A percentile compares a stretch with the other conserved stretches of the same genome.
These are phyloP conservation scores for Sicyos baderoa DNA, from an alignment of 306 rosid species.

Conservation along the genomic window DNA sequence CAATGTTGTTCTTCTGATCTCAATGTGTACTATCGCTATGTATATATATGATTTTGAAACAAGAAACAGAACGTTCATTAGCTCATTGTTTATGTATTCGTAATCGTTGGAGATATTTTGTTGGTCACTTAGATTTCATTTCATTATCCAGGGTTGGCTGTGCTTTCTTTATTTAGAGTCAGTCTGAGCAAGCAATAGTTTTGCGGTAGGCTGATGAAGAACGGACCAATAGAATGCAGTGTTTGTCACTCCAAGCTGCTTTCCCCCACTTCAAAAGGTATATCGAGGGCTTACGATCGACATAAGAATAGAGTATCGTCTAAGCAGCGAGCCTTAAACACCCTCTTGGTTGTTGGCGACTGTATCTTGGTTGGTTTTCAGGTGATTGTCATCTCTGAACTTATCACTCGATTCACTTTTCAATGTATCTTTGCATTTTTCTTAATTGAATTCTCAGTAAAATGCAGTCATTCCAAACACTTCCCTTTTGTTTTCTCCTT, in stretches of 20 bases:
- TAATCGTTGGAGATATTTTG: background rate
- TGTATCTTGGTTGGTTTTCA: conserved; percentile 90
- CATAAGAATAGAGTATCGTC: conserved; percentile 69
- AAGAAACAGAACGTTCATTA: conserved; percentile 1
- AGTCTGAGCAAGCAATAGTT: conserved; percentile 27
- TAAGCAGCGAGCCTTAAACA: conserved; percentile 69
- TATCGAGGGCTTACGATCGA: conserved; percentile 83
- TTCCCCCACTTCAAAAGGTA: conserved; percentile 52
- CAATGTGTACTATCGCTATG: background rate
- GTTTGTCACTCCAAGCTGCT: conserved; percentile 88
- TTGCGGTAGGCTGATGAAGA: conserved; percentile 41
- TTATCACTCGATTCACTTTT: background rate
- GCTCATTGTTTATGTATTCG: background rate
- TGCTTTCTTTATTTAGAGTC: conserved; percentile 29
- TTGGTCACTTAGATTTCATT: conserved; percentile 9
- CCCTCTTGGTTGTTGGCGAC: conserved; percentile 90
- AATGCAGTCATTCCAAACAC: background rate
- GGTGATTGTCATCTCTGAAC: conserved; percentile 39
- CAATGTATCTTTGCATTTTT: background rate
- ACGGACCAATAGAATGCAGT: conserved; percentile 93
- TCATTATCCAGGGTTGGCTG: conserved; percentile 18
- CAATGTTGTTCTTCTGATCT: background rate
- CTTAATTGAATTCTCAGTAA: conserved; percentile 2
- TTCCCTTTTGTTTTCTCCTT: background rate
- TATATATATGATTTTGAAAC: background rate